Evolutionary conservation across 768 basidiomycete species (phyloP), one percentile per base, ranked within the genome.

Genomic region (Suillus clintonianus): DNA sequence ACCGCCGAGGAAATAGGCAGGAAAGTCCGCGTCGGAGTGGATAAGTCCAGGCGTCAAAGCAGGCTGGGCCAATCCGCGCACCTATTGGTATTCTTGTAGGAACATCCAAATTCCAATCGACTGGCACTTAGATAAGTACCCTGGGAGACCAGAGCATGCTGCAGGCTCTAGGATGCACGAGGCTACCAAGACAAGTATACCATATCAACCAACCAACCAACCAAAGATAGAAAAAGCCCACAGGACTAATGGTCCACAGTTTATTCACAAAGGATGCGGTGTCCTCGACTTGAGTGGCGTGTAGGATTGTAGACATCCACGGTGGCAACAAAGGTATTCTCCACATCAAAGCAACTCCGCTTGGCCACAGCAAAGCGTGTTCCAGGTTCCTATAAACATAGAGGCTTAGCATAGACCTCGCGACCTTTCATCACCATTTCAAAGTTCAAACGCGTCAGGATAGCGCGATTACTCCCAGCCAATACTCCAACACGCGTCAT

Each of bases 401-500:
- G 47, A 17, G 7, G 54, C 5, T 17, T 1, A 9, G 32, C 3
- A n/a, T 22, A n/a, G 53, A 34, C 11, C 53, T 30, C 8, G 24
- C 13, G 19, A 53, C 53, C 53, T 36, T 14, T 54, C 34, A n/a
- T 34, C 32, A 36, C n/a, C 24, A 14, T 17, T 37, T 14, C n/a
- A 47, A 17, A 27, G 27, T 27, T 27, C 27, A 27, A 24, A 57
- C 55, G 37, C 55, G 37, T 37, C 55, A 27, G 10, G 27, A 53
- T 15, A 17, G 36, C 14, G 3, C 47, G 22, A 47, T 24, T 47
- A 36, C 7, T 2, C 37, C 55, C 9, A 24, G 19, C 24, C 22
- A 57, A 57, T 57, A 57, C 37, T 41, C 55, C 55, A 57, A 57
- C 5, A 57, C 55, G 22, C 54, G 37, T 56, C 55, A 56, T 39